Base-by-base conservation (phyloP, 768 basidiomycete species). In the Leccinum sublutescens region DNA sequence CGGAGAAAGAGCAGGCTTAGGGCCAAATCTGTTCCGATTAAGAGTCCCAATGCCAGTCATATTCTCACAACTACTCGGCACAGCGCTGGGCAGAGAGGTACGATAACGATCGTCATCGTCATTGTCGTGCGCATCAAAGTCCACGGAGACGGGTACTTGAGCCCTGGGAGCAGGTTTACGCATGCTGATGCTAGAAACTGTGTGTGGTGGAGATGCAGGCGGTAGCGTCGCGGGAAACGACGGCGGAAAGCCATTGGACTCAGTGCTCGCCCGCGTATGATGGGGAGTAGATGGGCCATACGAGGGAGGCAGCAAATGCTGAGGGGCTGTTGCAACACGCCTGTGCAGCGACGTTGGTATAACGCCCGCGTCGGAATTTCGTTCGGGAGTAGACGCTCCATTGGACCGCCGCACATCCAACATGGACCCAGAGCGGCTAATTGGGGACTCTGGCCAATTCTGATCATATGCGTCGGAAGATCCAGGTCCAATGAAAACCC, bases 401-500 rank as follows among this genome's bases (percentile, higher is more conserved):
- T 72, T 72, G 47, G 72, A 75, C 57, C 72, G 67, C 23, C 71
- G 75, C 52, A 75, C 64, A 57, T 79, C 79, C 43, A 68, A 52
- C 58, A 68, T 74, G 12, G 75, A 78, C 17, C 64, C 71, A 12
- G 68, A 70, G 31, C 73, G 76, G 49, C 74, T 80, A 52, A 66
- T 53, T 9, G 72, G 72, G 8, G 72, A 74, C 21, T 75, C 72
- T 52, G 74, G 74, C 65, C 70, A 75, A 55, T 64, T 64, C 55
- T 64, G 73, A 57, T 74, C 73, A 43, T 64, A 68, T 25, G 57
- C 45, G 19, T 74, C 73, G 12, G 62, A 38, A 52, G 74, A 71
- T 23, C 77, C 74, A 40, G 84, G 81, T 21, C 86, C 86, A 0
- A 83, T 83, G 69, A 91, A 91, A 47, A 91, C 76, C 89, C 89